Evolutionary conservation across 2,329 filamentous ascomycete species (phyloP), one percentile per base, ranked within the genome.

Genomic region (Volutella citrinella): DNA sequence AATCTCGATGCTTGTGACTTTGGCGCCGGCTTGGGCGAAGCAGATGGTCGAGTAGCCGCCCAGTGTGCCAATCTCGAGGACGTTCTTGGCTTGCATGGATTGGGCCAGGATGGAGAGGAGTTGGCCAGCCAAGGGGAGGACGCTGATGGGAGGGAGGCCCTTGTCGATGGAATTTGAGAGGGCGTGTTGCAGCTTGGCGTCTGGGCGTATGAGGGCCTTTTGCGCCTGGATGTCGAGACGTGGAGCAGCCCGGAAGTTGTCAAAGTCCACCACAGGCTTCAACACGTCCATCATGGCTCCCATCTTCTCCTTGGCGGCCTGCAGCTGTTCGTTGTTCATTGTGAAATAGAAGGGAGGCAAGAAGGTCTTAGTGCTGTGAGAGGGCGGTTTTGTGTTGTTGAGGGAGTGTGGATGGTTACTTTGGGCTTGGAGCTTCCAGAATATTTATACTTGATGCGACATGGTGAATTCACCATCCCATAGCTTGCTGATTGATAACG

Each of bases 41-140:
- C 69, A 78, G 34, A 77, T 71, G 11, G 69, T 65, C 2, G 65
- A 68, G 51, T 75, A 78, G 7, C 66, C 74, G 10, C 74, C 74
- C 17, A 79, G 51, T 0, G 72, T 77, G 16, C 75, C 75, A 29
- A 79, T 58, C 48, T 80, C 75, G 21, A 79, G 67, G 4, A 70
- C 58, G 5, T 55, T 46, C 33, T 60, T 60, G 22, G 59, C 61
- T 15, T 51, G 43, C 2, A 59, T 55, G 20, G 64, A 40, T 27
- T 57, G 56, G 31, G 56, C 55, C 27, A 66, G 64, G 11, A 70
- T 45, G 10, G 63, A 54, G 8, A 70, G 52, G 28, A 57, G 60
- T 34, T 64, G 61, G 19, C 63, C 65, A 26, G 62, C 50, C 8
- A 58, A 46, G 1, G 56, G 48, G 5, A 54, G 52, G 22, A 66